These are phyloP conservation scores for Scenedesmus sp. DNA, from an alignment of 163 green algal genomes.

Conservation along the genomic window DNA sequence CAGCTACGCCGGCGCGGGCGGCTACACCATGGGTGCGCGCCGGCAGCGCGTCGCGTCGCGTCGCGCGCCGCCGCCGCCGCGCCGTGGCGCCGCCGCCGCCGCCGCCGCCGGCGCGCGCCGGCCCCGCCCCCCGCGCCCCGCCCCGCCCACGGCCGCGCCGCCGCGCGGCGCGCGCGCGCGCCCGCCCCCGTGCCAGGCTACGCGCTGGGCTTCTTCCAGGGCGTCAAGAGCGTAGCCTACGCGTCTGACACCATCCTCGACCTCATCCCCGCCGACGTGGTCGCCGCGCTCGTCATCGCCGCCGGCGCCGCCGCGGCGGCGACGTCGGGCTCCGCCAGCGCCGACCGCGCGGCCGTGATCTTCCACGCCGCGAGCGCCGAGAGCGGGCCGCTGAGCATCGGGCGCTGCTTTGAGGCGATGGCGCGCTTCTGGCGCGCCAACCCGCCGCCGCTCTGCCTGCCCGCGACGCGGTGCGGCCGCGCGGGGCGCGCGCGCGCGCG, in stretches of 20 bases:
- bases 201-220: slow-evolving; percentile 42
- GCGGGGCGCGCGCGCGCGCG: too few relatives aligned
- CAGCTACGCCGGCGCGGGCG: slow-evolving; percentile 20
- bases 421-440: slow-evolving; percentile 22
- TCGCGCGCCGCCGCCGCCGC: too few relatives aligned
- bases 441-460: slow-evolving; percentile 20
- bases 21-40: slow-evolving; percentile 26
- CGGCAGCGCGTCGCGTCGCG: too few relatives aligned
- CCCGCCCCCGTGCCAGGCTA: slow-evolving; percentile 7
- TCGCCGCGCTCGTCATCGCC: slow-evolving; percentile 17
- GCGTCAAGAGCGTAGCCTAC: slow-evolving; percentile 28
- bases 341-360: slow-evolving; percentile 8
- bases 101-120: too few relatives aligned
- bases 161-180: too few relatives aligned
- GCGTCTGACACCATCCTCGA: slow-evolving; percentile 35
- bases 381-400: slow-evolving; percentile 14
- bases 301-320: slow-evolving; percentile 34
- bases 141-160: too few relatives aligned
- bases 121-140: too few relatives aligned
- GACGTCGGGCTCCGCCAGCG: slow-evolving; percentile 4
- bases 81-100: too few relatives aligned
- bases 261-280: slow-evolving; percentile 34
- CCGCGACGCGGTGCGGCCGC: slow-evolving; percentile 1
- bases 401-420: neutral
- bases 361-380: slow-evolving; percentile 17